These are phyloP conservation scores for Mariannaea elegans DNA, from an alignment of 2,329 filamentous ascomycete genomes.

Conservation along the genomic window DNA sequence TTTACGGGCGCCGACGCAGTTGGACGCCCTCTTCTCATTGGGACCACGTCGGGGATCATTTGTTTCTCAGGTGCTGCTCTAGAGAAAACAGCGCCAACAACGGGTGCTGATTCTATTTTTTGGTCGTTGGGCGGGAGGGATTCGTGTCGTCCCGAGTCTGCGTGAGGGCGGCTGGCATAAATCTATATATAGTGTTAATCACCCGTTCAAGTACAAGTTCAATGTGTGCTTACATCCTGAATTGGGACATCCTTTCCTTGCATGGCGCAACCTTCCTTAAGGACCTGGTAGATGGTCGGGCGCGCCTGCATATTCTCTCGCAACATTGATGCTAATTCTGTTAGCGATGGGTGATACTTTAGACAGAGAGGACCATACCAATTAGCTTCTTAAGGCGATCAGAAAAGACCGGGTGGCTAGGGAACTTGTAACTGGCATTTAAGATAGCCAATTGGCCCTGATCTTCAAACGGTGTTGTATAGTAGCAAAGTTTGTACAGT, in stretches of 20 bases:
- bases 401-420: conserved; percentile 87
- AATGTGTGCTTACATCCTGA: conserved; percentile 76
- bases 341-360: conserved; percentile 27
- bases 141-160: conserved; percentile 64
- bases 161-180: conserved; percentile 70
- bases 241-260: conserved; percentile 87
- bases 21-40: conserved; percentile 87
- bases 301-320: conserved; percentile 80
- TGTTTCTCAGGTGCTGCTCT: conserved; percentile 76
- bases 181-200: conserved; percentile 61
- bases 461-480: conserved; percentile 98
- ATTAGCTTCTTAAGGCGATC: conserved; percentile 90
- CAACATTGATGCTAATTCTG: conserved; percentile 81
- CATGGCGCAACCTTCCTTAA: conserved; percentile 88
- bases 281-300: conserved; percentile 93
- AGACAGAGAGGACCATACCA: conserved; percentile 58
- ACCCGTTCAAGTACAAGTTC: not conserved
- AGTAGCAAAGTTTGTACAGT: conserved; percentile 98
- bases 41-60: conserved; percentile 85
- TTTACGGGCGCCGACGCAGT: conserved; percentile 46
- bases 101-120: conserved; percentile 62
- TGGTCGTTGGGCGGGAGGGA: conserved; percentile 63
- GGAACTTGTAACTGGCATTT: conserved; percentile 94
- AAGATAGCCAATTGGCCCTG: conserved; percentile 97
- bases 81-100: conserved; percentile 83